Evolutionary conservation across 208 protist species (phyloP), one percentile per base, ranked within the genome.

Genomic region (Leishmania mexicana): DNA sequence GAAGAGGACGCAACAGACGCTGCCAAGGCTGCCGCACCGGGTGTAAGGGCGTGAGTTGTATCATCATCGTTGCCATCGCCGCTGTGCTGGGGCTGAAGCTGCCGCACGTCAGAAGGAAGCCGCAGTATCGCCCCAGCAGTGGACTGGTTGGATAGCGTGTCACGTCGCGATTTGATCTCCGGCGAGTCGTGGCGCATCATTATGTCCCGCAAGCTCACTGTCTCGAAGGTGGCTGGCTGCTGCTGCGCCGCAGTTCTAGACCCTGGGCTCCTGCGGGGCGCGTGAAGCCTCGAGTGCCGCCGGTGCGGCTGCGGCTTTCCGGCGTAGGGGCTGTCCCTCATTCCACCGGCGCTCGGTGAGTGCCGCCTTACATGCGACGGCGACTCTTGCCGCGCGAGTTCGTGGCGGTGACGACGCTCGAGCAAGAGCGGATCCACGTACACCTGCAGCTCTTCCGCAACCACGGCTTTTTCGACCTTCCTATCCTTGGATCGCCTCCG

Each of bases 371-470:
- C 7, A 58, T 81, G 62, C 15, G 78, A 49, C 8, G 62, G 82
- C 3, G 64, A 75, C 65, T 78, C 76, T 45, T 75, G 60, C 3
- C 78, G 78, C 17, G 78, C 38, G 10, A 53, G 60, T 21, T 79
- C 60, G 78, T 85, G 82, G 54, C 15, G 82, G 31, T 79, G 82
- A 28, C 76, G 82, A 42, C 78, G 82, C 65, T 81, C 82, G 17
- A 54, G 51, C 65, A 82, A 60, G 17, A 85, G 78, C 35, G 82
- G 78, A 51, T 85, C 82, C 11, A 85, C 82, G 74, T 85, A 82
- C 45, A 85, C 77, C 54, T 72, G 78, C 35, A 78, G 64, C 78
- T 74, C 82, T 7, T 79, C 82, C 0, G 11, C 71, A 58, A 67
- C 42, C 35, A 45, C 19, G 31, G 40, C 68, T n/a, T 19, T 60